Percentiles rank a stretch among this genome's conserved stretches.
phyloP scores from a whole-genome alignment of 2,329 filamentous ascomycete genomes.

The Aspergillus oerlinghausenensis region DNA sequence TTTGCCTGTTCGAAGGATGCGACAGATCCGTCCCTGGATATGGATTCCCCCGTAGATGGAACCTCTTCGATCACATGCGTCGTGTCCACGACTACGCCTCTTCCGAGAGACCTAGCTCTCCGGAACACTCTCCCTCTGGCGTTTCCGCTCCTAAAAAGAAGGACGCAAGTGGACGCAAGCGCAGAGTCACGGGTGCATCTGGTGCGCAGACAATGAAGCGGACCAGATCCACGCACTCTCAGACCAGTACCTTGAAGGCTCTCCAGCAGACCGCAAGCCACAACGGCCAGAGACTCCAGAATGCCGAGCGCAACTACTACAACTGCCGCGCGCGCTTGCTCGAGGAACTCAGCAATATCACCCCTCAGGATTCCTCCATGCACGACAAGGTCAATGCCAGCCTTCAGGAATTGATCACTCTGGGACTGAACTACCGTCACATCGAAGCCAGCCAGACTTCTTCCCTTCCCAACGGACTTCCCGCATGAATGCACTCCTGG shows the following conservation, averaged over 20 bases:
- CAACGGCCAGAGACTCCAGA: constrained; percentile 38
- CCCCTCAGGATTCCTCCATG: constrained; percentile 37
- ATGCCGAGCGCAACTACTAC: constrained; percentile 39
- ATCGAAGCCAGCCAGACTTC: constrained; percentile 39
- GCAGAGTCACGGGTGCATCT: constrained; percentile 34
- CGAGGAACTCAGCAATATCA: constrained; percentile 36
- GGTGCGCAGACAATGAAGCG: constrained; percentile 40
- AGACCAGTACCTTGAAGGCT: constrained; percentile 31
- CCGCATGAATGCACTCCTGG: constrained; percentile 23
- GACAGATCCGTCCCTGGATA: constrained; percentile 77
- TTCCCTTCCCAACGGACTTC: constrained; percentile 29
- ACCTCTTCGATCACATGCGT: constrained; percentile 95
- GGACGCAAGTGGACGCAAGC: constrained; percentile 36
- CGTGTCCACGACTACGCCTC: constrained; percentile 69
- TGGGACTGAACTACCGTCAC: constrained; percentile 40
- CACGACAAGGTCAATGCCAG: constrained; percentile 43
- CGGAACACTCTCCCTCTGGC: constrained; percentile 33
- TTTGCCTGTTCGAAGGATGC: constrained; percentile 83
- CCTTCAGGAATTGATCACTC: constrained; percentile 41
- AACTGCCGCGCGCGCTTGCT: constrained; percentile 38
- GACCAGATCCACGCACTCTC: constrained; percentile 37
- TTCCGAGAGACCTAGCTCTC: constrained; percentile 40
- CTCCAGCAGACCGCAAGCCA: constrained; percentile 29
- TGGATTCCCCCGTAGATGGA: constrained; percentile 93
- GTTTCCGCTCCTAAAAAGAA: constrained; percentile 34